Percentiles rank a stretch among this genome's conserved stretches.
These are phyloP conservation scores for Syzygium jambos DNA, from an alignment of 345 rosid species.

Conservation along the genomic window DNA sequence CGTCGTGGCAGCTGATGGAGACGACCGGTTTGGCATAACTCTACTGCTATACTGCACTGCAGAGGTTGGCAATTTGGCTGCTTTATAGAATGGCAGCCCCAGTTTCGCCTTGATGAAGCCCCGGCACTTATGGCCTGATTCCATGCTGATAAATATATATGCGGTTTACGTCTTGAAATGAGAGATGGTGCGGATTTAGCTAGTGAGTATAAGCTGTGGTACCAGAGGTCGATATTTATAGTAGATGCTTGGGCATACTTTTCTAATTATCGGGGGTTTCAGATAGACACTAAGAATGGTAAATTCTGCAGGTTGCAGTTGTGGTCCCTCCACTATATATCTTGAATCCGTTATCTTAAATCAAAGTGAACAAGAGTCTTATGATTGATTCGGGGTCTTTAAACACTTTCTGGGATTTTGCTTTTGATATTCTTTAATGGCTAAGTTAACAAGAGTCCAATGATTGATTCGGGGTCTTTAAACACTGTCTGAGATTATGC, in stretches of 20 bases:
- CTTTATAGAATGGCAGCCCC: conserved; percentile 24
- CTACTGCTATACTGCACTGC: conserved; percentile 16
- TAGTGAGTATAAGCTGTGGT: conserved; percentile 1
- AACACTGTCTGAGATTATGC: neutral
- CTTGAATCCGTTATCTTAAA: neutral
- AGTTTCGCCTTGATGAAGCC: conserved; percentile 49
- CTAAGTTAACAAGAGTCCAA: neutral
- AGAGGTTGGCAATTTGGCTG: conserved; percentile 15
- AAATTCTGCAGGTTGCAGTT: neutral
- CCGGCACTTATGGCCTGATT: conserved; percentile 30
- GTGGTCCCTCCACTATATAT: conserved; percentile 27
- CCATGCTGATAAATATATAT: conserved; percentile 22
- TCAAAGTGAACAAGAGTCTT: conserved; percentile 8
- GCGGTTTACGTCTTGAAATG: neutral
- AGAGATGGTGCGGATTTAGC: neutral
- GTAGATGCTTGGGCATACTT: neutral
- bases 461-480: neutral
- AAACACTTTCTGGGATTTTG: neutral
- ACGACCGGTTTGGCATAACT: conserved; percentile 13
- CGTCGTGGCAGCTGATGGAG: conserved; percentile 7
- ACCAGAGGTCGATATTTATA: conserved; percentile 18
- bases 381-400: neutral
- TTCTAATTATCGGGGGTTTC: neutral
- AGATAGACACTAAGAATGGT: conserved; percentile 15
- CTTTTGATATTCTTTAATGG: neutral